Evolutionary conservation across 2,329 filamentous ascomycete species (phyloP).

Genomic region (Chaetomium strumarium): DNA sequence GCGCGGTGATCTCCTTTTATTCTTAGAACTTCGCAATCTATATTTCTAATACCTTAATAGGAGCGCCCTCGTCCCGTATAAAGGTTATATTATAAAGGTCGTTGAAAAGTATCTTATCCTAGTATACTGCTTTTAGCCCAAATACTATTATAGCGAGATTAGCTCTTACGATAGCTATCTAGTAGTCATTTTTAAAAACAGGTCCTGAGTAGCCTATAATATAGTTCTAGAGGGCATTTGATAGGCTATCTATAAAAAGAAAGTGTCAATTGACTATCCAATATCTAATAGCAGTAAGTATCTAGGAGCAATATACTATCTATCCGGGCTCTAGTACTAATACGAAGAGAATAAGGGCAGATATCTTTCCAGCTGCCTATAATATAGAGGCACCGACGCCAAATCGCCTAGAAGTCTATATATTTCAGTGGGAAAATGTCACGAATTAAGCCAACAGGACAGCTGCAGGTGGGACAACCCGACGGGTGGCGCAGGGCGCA

Average conservation of each 20-base stretch:
- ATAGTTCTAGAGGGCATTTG: slow-evolving; percentile 13
- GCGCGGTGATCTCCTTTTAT: slow-evolving; percentile 10
- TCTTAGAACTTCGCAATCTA: slow-evolving; percentile 12
- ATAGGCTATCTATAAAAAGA: slow-evolving; percentile 5
- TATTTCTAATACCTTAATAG: slow-evolving; percentile 6
- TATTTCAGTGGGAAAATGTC: slow-evolving; percentile 15
- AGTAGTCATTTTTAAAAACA: slow-evolving; percentile 12
- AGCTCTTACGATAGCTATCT: slow-evolving; percentile 5
- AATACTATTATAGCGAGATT: slow-evolving; percentile 11
- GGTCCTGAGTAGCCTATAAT: slow-evolving; percentile 9
- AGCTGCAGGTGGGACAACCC: too few species aligned
- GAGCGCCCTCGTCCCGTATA: slow-evolving; percentile 10
- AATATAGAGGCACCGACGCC: slow-evolving; percentile 5
- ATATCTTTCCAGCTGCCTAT: slow-evolving; percentile 8
- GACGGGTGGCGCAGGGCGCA: too few species aligned
- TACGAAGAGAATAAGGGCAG: slow-evolving; percentile 12
- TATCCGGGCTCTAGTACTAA: slow-evolving; percentile 12
- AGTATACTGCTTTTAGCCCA: slow-evolving; percentile 3
- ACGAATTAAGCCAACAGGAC: too few species aligned
- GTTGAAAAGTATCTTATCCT: slow-evolving; percentile 13
- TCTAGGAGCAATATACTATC: slow-evolving; percentile 13
- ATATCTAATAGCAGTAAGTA: not conserved
- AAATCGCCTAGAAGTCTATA: slow-evolving; percentile 2
- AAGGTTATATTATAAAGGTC: slow-evolving; percentile 11
- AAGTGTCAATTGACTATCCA: slow-evolving; percentile 1